Conservation (phyloP, 768 basidiomycete genomes). For the Psilocybe cyanescens region DNA sequence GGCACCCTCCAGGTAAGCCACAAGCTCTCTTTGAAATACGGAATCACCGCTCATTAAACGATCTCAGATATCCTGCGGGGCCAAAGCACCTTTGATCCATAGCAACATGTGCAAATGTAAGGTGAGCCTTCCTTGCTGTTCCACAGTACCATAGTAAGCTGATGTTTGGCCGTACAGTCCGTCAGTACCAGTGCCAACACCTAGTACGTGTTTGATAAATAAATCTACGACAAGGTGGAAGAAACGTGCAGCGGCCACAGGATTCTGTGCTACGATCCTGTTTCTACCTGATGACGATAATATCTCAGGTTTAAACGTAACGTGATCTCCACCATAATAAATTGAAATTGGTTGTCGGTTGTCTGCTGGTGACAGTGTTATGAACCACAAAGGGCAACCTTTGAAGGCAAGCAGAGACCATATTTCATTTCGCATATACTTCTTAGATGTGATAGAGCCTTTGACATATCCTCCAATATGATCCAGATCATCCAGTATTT, state of each 20-base stretch:
- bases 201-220: constrained; percentile 33
- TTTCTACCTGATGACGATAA: constrained; percentile 8
- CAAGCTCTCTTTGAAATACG: constrained; percentile 28
- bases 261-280: constrained; percentile 9
- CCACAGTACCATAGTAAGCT: constrained; percentile 43
- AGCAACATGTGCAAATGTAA: constrained; percentile 36
- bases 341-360: constrained; percentile 27
- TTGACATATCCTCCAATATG: constrained; percentile 26
- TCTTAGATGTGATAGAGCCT: constrained; percentile 29
- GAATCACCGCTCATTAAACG: constrained; percentile 24
- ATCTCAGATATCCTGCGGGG: constrained; percentile 35
- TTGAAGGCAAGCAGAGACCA: constrained; percentile 28
- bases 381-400: constrained; percentile 30
- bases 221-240: constrained; percentile 32
- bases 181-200: constrained; percentile 13
- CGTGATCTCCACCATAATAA: constrained; percentile 22
- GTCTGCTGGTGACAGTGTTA: constrained; percentile 33
- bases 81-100: constrained; percentile 28
- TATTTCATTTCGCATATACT: constrained; percentile 31
- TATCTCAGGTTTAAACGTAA: constrained; percentile 15
- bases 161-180: constrained; percentile 30
- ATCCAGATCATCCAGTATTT: constrained; percentile 29
- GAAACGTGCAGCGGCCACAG: constrained; percentile 26
- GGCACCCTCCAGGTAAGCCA: constrained; percentile 34
- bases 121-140: constrained; percentile 34